Base-by-base conservation (phyloP, 73 alveolate species). In the Paraurostyla sp. region DNA sequence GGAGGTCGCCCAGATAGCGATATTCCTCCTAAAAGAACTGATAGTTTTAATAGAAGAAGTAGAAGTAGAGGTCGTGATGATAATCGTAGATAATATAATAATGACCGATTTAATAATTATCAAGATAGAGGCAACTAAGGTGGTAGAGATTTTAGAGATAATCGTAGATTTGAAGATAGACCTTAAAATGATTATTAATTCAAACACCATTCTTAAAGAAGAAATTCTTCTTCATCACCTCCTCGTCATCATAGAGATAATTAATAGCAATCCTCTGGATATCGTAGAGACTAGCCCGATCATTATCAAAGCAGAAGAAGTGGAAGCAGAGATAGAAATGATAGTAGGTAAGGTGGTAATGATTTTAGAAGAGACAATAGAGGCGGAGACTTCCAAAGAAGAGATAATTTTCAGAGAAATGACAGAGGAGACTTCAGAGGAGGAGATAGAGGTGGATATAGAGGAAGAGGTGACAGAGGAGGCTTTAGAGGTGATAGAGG, bases 391-490 rank as follows among this genome's bases (percentile, higher is more conserved):
- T n/a, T n/a, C n/a, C n/a, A n/a, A 25, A 38, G 82, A 32, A 58
- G 82, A 15, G 58, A 58, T 6, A 40, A 65, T 38, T 40, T 6
- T 65, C 13, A 50, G 32, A 23, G 25, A 29, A 30, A 60, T 33
- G 50, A 33, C 15, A 22, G 46, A 65, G 58, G 82, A 11, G 36
- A 40, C 13, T 35, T 27, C 48, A 49, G 30, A 13, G 27, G 49
- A 27, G 49, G 50, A 30, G 50, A 50, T 7, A 11, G 25, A 6
- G 4, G 4, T 33, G 32, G 78, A 60, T 45, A 29, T 11, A 30
- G 50, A 27, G 25, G 78, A 60, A 29, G 78, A 60, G 9, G 32
- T 60, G 78, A 60, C 82, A 25, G 69, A 13, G 58, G 82, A 36
- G 82, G 46, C 13, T 16, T 13, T 65, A 40, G 82, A 65, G 40